phyloP scores from a whole-genome alignment of 768 basidiomycete species.

The Floccularia luteovirens region DNA sequence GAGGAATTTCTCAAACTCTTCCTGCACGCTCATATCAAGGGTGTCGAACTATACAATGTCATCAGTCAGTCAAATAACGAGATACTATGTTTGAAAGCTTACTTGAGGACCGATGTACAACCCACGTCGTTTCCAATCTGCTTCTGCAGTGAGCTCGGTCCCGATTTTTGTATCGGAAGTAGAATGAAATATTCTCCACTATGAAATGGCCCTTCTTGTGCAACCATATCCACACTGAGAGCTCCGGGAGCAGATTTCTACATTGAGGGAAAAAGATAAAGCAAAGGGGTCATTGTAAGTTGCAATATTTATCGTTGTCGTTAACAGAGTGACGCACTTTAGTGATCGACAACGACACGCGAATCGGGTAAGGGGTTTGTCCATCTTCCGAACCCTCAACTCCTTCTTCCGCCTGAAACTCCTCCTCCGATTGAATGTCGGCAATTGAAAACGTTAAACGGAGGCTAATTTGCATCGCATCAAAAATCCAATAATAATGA shows the following conservation, averaged over 20 bases:
- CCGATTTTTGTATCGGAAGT: slow-evolving; percentile 65
- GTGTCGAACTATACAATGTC: slow-evolving; percentile 64
- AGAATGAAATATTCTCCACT: slow-evolving; percentile 89
- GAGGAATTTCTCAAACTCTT: slow-evolving; percentile 86
- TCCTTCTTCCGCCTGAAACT: slow-evolving; percentile 18
- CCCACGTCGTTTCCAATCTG: slow-evolving; percentile 90
- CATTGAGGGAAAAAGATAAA: not conserved
- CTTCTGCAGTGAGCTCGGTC: slow-evolving; percentile 75
- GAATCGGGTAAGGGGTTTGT: slow-evolving; percentile 50
- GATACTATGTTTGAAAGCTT: slow-evolving; percentile 5
- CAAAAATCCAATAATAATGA: not conserved
- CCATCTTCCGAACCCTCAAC: slow-evolving; percentile 18
- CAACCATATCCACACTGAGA: slow-evolving; percentile 70
- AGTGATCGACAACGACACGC: slow-evolving; percentile 75
- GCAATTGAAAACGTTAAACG: slow-evolving; percentile 90
- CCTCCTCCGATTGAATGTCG: slow-evolving; percentile 56
- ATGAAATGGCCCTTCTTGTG: slow-evolving; percentile 75
- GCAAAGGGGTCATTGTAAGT: not conserved
- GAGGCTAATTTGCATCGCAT: slow-evolving; percentile 44
- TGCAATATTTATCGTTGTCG: too few relatives aligned
- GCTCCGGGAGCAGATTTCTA: slow-evolving; percentile 54
- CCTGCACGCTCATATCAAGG: slow-evolving; percentile 80
- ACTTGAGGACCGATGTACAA: slow-evolving; percentile 91
- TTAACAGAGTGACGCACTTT: slow-evolving; percentile 43
- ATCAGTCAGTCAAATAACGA: not conserved